phyloP scores from a whole-genome alignment of 2,329 filamentous ascomycete species.

The Aspergillus brunneoviolaceus region DNA sequence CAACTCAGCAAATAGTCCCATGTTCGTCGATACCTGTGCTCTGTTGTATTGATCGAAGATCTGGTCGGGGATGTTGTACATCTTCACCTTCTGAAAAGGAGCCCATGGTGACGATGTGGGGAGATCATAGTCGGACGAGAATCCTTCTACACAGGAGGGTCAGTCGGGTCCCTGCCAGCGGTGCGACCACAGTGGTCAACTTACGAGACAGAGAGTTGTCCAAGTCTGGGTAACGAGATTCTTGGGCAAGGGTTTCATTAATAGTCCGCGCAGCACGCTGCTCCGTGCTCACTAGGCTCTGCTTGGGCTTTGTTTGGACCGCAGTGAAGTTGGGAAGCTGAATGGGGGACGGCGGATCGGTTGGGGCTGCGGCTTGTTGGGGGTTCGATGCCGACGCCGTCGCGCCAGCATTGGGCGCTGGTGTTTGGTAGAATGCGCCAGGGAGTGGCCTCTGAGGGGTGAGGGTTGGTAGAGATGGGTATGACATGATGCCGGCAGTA shows the following conservation, averaged over 20 bases:
- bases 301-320: conserved; percentile 44
- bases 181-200: conserved; percentile 38
- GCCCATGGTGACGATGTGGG: conserved; percentile 69
- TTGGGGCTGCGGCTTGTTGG: conserved; percentile 27
- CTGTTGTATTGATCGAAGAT: conserved; percentile 92
- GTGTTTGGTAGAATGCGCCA: conserved; percentile 44
- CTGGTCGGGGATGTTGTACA: conserved; percentile 85
- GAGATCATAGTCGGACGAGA: conserved; percentile 88
- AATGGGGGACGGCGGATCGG: conserved; percentile 28
- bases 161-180: conserved; percentile 28
- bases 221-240: conserved; percentile 81
- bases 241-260: conserved; percentile 72
- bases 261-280: conserved; percentile 80
- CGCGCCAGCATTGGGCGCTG: conserved; percentile 37
- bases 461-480: conserved; percentile 36
- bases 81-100: conserved; percentile 83
- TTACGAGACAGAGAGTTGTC: conserved; percentile 86
- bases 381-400: conserved; percentile 38
- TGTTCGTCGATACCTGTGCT: conserved; percentile 81
- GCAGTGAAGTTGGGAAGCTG: conserved; percentile 38
- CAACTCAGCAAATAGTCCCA: conserved; percentile 93
- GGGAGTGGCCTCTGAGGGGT: conserved; percentile 44
- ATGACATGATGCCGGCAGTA: conserved; percentile 40
- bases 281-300: conserved; percentile 63
- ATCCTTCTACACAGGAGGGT: conserved; percentile 63